Percentiles rank a stretch among this genome's conserved stretches.
Conservation (phyloP, 306 rosid species). For the Albizia julibrissin region DNA sequence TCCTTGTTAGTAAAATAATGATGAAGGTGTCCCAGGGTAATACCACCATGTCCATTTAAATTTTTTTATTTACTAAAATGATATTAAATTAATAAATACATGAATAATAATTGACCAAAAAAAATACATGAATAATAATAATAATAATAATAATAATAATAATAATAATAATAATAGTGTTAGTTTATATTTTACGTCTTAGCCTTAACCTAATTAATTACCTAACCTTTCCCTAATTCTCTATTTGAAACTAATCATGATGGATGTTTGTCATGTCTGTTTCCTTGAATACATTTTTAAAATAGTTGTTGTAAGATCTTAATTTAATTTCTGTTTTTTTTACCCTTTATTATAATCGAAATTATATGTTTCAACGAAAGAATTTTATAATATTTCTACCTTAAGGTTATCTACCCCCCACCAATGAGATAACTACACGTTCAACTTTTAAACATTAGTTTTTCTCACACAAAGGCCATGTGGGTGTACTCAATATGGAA, state of each 20-base stretch:
- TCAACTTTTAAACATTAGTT: conserved; percentile 16
- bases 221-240: conserved; percentile 27
- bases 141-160: no score
- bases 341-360: not conserved
- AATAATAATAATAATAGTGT: not conserved
- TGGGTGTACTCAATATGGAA: conserved; percentile 23
- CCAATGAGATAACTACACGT: not conserved
- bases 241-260: conserved; percentile 10
- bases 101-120: not conserved
- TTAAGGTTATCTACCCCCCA: not conserved
- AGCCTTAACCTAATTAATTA: conserved; percentile 36
- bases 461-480: not conserved
- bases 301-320: not conserved
- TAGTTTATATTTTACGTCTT: conserved; percentile 16
- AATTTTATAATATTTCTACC: not conserved
- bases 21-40: not conserved
- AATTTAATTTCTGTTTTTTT: not conserved
- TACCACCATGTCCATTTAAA: conserved; percentile 9
- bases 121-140: not conserved
- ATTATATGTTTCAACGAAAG: no score
- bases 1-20: conserved; percentile 26
- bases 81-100: conserved; percentile 11
- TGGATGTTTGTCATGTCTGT: conserved; percentile 18
- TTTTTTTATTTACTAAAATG: not conserved
- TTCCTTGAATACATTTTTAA: not conserved